Base-by-base conservation (phyloP, 768 basidiomycete genomes). In the Exsudoporus frostii region DNA sequence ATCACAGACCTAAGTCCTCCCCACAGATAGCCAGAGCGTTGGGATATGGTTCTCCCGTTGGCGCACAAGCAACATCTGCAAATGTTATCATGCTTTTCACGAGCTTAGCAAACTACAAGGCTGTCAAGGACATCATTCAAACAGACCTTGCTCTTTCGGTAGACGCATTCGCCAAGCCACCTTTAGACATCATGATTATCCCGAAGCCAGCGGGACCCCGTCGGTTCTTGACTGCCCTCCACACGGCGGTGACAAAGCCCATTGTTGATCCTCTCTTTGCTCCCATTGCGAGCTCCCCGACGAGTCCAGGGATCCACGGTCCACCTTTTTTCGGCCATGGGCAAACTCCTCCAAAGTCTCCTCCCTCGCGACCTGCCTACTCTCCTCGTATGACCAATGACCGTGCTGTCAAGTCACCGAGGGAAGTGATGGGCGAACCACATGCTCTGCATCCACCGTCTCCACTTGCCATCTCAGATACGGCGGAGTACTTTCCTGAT, bases 181-280 rank as follows among this genome's bases (percentile, higher is more conserved):
- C 88, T 11, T 87, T 97, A 1, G 97, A 99, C 61, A 83, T 99
- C 27, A 90, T 98, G 80, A 92, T 99, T 59, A 87, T 98, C 36
- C 96, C 95, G 20, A 99, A 98, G 71, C 96, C 96, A 10, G 95
- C 90, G 17, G 96, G 97, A 5, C 97, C 97, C 7, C 84, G 96
- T 36, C 84, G 96, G 9, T 86, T 98, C 61, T 75, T 99, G 59
- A 95, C 94, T 20, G 89, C 94, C 24, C 75, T 99, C 17, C 89
- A 96, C 66, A 98, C 92, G 5, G 94, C 94, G 2, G 79, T 91
- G 45, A 88, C 82, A 9, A 90, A 86, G 58, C 95, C 97, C 0
- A 65, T 83, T 11, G 83, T 99, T 29, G 96, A 99, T 65, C 90
- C 95, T 0, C 89, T 86, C 68, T 97, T 98, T 64, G 71, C 82